phyloP scores from a whole-genome alignment of 2,329 filamentous ascomycete species.

The Emmonsiellopsis sp. region DNA sequence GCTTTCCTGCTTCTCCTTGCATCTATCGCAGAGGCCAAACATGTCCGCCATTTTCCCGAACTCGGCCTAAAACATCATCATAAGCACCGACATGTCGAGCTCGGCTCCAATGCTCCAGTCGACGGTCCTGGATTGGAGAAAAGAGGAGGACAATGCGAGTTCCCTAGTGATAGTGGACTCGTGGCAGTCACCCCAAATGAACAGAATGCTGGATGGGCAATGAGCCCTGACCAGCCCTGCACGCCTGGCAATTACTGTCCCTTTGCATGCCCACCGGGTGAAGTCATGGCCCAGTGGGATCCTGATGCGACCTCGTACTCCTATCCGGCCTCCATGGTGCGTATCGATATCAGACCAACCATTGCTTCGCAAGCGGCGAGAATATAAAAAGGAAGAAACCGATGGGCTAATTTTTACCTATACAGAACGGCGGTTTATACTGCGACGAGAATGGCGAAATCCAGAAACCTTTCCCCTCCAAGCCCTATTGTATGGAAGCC shows the following conservation, averaged over 20 bases:
- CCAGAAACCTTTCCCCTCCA: slow-evolving; percentile 57
- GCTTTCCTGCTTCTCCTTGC: slow-evolving; percentile 29
- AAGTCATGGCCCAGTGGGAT: slow-evolving; percentile 74
- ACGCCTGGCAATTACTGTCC: slow-evolving; percentile 61
- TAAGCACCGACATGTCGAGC: not conserved
- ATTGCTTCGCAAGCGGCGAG: slow-evolving; percentile 1
- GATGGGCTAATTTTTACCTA: slow-evolving; percentile 2
- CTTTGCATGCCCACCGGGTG: slow-evolving; percentile 64
- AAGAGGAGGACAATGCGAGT: slow-evolving; percentile 49
- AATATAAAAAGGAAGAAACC: not conserved
- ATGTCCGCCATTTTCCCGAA: slow-evolving; percentile 13
- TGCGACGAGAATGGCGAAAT: slow-evolving; percentile 59
- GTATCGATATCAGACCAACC: slow-evolving; percentile 18
- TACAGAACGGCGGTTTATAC: slow-evolving; percentile 62
- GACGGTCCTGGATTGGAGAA: slow-evolving; percentile 35
- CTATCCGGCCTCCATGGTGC: slow-evolving; percentile 64
- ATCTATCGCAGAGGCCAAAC: slow-evolving; percentile 18
- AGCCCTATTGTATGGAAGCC: slow-evolving; percentile 61
- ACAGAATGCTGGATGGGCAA: slow-evolving; percentile 66
- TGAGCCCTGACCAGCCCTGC: slow-evolving; percentile 66
- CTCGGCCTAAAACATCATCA: slow-evolving; percentile 5
- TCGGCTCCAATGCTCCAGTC: not conserved
- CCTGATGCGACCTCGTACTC: slow-evolving; percentile 55
- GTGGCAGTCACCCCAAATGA: slow-evolving; percentile 55
- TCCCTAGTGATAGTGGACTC: slow-evolving; percentile 58